Evolutionary conservation across 306 rosid species (phyloP), one percentile per base, ranked within the genome.

Genomic region (Cicer yamashitae): DNA sequence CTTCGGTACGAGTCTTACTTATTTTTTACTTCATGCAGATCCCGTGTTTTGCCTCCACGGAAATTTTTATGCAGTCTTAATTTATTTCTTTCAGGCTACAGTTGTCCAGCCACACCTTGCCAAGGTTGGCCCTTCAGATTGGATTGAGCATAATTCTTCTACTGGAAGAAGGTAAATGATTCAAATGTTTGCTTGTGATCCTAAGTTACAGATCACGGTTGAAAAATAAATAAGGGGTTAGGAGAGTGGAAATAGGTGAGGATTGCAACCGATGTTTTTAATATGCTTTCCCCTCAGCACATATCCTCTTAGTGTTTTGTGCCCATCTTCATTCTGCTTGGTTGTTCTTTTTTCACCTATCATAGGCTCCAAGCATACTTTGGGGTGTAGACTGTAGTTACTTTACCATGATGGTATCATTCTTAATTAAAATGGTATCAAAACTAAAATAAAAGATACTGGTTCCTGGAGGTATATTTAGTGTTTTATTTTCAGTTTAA

Each of bases 131-230:
- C 77, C 86, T 38, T 80, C 97, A 10, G 94, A 88, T 63, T 93
- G 97, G 98, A 91, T 78, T 56, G 98, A 93, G 78, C 98, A 93
- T 82, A 81, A 84, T 40, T 84, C 97, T 81, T 86, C 94, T 81
- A 89, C 84, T 79, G 98, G 96, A 83, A 89, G 92, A 84, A 91
- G 85, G 97, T 93, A 87, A 50, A 61, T 59, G 65, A 66, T 73
- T 91, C 39, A 53, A 53, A 69, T 76, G 38, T 62, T 51, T 80
- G 40, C 67, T 74, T 67, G 34, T 25, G 44, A 71, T 83, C 79
- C 15, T 69, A 22, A 81, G 50, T 73, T 67, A 68, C 5, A 10
- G 34, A 43, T 34, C 52, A 22, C 59, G 13, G 57, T 67, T 66
- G 57, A 30, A 81, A 34, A 34, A 18, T 11, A 13, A 10, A 10